Evolutionary conservation across 2,329 filamentous ascomycete genomes (phyloP).

Genomic region (Claviceps sp.): DNA sequence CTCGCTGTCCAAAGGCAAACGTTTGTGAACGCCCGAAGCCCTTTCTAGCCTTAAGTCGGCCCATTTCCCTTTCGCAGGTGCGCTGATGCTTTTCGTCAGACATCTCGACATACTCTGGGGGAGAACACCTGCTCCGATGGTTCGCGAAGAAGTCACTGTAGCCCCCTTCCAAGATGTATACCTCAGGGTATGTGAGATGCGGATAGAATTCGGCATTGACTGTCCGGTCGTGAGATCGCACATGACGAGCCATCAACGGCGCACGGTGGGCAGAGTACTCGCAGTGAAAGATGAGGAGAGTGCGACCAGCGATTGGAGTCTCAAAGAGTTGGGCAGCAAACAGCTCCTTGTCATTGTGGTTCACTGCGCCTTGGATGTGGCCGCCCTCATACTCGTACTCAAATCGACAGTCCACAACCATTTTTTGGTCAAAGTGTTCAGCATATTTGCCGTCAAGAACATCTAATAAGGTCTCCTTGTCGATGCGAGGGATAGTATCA

Average conservation of each 20-base stretch:
- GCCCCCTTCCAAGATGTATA: constrained; percentile 92
- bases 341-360: constrained; percentile 93
- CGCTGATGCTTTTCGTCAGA: constrained; percentile 78
- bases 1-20: constrained; percentile 79
- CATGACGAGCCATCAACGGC: constrained; percentile 87
- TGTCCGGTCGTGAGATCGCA: constrained; percentile 77
- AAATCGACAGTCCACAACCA: constrained; percentile 92
- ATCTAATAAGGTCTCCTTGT: constrained; percentile 67
- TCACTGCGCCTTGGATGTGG: constrained; percentile 85
- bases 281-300: constrained; percentile 87
- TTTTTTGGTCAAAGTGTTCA: constrained; percentile 61
- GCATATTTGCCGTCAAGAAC: constrained; percentile 77
- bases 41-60: constrained; percentile 78
- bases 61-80: constrained; percentile 89
- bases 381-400: constrained; percentile 98
- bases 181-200: constrained; percentile 81
- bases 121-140: constrained; percentile 70
- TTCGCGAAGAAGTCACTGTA: constrained; percentile 86
- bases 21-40: constrained; percentile 82
- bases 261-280: constrained; percentile 96
- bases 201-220: constrained; percentile 81
- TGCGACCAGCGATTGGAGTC: constrained; percentile 51
- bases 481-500: constrained; percentile 81
- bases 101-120: constrained; percentile 96
- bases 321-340: constrained; percentile 69